A percentile compares a stretch with the other conserved stretches of the same genome.
These are phyloP conservation scores for Kwoniella dejecticola DNA, from an alignment of 768 basidiomycete species.

Conservation along the genomic window DNA sequence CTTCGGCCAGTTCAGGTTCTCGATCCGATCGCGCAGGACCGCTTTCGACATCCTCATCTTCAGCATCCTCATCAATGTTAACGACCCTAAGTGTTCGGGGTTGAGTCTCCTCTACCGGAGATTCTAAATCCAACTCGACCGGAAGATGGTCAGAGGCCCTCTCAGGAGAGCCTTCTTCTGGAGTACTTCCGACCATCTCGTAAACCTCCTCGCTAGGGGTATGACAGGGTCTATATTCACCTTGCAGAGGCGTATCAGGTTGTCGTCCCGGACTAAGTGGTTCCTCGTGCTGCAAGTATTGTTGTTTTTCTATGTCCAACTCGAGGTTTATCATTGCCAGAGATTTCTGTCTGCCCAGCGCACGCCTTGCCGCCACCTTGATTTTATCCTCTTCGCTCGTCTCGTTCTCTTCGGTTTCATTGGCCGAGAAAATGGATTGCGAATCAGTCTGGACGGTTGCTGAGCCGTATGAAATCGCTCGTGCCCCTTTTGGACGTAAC, in stretches of 20 bases:
- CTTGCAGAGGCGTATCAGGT: slow-evolving; percentile 26
- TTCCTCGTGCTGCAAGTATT: background rate
- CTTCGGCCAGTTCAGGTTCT: background rate
- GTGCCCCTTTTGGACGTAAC: slow-evolving; percentile 28
- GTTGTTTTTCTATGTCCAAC: slow-evolving; percentile 25
- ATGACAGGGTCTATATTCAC: slow-evolving; percentile 32
- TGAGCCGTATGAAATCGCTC: slow-evolving; percentile 38
- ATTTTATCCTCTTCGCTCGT: slow-evolving; percentile 30
- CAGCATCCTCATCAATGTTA: slow-evolving; percentile 9
- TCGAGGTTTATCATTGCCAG: slow-evolving; percentile 44
- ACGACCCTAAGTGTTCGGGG: slow-evolving; percentile 1
- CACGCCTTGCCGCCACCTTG: slow-evolving; percentile 35
- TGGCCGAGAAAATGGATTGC: slow-evolving; percentile 18
- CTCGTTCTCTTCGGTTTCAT: slow-evolving; percentile 19
- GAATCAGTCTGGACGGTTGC: slow-evolving; percentile 16
- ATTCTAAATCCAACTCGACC: background rate
- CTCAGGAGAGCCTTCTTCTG: background rate
- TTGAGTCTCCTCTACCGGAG: slow-evolving; percentile 1
- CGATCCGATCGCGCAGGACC: background rate
- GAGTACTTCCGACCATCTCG: slow-evolving; percentile 30
- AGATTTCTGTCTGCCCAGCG: slow-evolving; percentile 45
- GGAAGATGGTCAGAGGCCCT: background rate
- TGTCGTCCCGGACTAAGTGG: slow-evolving; percentile 9
- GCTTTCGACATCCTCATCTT: background rate
- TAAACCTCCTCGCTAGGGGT: slow-evolving; percentile 39